Conservation (phyloP, 495 filamentous ascomycete genomes). For the Podospora comata region DNA sequence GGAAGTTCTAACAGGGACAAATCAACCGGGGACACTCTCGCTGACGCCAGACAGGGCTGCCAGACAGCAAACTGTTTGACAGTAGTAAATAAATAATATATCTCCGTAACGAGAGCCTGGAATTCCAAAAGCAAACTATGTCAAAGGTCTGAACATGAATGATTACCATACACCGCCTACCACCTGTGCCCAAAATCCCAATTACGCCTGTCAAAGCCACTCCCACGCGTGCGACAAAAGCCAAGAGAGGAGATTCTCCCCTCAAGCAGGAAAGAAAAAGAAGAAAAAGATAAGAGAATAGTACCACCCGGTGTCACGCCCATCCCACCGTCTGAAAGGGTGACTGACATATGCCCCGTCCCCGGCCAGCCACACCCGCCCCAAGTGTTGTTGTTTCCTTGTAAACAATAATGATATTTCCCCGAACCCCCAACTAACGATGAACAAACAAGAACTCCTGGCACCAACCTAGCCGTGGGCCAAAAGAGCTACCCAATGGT, state of each 20-base stretch:
- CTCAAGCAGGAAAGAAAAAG: neutral
- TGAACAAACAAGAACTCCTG: slow-evolving; percentile 5
- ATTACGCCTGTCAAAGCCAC: neutral
- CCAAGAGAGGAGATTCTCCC: neutral
- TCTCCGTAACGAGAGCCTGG: neutral
- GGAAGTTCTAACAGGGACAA: neutral
- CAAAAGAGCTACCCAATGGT: slow-evolving; percentile 1
- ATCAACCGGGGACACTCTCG: neutral
- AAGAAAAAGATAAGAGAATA: neutral
- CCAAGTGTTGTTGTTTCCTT: neutral
- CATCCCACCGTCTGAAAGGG: neutral
- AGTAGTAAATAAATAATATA: neutral
- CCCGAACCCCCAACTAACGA: neutral
- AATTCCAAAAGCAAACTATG: neutral
- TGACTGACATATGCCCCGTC: neutral
- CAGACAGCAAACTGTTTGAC: neutral
- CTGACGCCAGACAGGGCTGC: neutral
- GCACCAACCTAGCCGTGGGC: neutral
- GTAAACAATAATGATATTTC: neutral
- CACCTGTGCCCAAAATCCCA: neutral
- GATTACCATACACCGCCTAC: neutral
- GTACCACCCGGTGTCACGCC: neutral
- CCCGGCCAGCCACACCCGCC: too few relatives aligned
- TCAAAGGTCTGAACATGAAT: neutral
- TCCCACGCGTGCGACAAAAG: neutral